Percentiles rank a stretch among this genome's conserved stretches.
phyloP scores from a whole-genome alignment of 2,329 filamentous ascomycete species.

The Phaeosphaeria sp. region DNA sequence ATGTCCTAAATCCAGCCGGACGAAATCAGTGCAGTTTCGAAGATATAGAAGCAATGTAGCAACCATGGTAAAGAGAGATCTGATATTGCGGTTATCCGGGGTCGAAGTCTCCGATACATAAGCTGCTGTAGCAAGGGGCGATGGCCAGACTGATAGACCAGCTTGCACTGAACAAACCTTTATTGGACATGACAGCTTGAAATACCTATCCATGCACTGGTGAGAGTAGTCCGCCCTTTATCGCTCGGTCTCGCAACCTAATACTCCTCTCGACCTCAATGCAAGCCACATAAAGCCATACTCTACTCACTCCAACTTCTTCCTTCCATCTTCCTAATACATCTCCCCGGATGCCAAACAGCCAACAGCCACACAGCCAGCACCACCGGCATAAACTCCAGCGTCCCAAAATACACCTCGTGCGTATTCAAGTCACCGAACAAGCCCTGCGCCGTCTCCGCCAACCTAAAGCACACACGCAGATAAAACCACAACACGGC shows the following conservation, averaged over 20 bases:
- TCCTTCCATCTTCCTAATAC: slow-evolving; percentile 15
- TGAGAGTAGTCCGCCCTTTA: too few relatives aligned
- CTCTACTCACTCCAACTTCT: slow-evolving; percentile 1
- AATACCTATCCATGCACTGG: too few relatives aligned
- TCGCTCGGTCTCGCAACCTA: too few relatives aligned
- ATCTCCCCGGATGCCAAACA: slow-evolving; percentile 55
- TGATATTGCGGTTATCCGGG: background rate
- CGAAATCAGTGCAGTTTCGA: too few relatives aligned
- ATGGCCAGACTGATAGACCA: background rate
- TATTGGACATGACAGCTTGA: too few relatives aligned
- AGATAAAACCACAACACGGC: slow-evolving; percentile 60
- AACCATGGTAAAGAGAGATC: background rate
- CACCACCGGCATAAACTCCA: slow-evolving; percentile 63
- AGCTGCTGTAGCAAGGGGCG: background rate
- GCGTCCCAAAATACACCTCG: slow-evolving; percentile 60
- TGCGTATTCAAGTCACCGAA: slow-evolving; percentile 54
- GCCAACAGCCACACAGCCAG: slow-evolving; percentile 56
- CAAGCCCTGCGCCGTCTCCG: slow-evolving; percentile 61
- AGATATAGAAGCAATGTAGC: too few relatives aligned
- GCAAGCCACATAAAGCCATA: too few relatives aligned
- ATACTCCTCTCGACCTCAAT: too few relatives aligned
- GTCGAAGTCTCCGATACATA: background rate
- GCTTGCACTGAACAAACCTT: too few relatives aligned
- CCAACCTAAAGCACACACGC: slow-evolving; percentile 61
- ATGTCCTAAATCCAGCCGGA: too few relatives aligned